These are phyloP conservation scores for Nitzschia palea DNA, from an alignment of 108 stramenopile genomes.

Conservation along the genomic window DNA sequence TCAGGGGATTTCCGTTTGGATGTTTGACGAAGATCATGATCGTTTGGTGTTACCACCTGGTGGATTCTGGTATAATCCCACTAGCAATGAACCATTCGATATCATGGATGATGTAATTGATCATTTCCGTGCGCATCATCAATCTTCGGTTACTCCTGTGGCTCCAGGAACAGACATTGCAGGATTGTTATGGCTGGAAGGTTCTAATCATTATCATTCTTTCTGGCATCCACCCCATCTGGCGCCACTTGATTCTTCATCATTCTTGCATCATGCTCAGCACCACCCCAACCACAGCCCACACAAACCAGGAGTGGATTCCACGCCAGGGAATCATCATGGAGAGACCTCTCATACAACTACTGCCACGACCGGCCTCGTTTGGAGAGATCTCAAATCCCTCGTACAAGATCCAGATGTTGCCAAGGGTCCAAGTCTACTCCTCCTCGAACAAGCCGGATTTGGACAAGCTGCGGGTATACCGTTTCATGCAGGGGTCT, in stretches of 20 bases:
- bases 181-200: conserved; percentile 38
- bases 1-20: conserved; percentile 18
- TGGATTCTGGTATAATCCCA: conserved; percentile 15
- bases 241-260: too few relatives aligned
- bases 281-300: too few relatives aligned
- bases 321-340: too few relatives aligned
- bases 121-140: conserved; percentile 11
- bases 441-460: conserved; percentile 19
- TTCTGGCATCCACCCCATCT: background rate
- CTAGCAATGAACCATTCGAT: conserved; percentile 1
- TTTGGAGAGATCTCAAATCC: conserved; percentile 32
- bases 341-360: too few relatives aligned
- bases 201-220: background rate
- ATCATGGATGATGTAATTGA: conserved; percentile 14
- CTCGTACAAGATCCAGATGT: conserved; percentile 19
- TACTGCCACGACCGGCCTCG: background rate
- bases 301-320: too few relatives aligned
- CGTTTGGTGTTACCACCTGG: conserved; percentile 1
- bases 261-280: too few relatives aligned
- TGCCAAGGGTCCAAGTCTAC: conserved; percentile 12
- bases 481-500: conserved; percentile 16
- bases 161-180: conserved; percentile 42
- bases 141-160: conserved; percentile 13
- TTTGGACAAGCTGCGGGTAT: conserved; percentile 23
- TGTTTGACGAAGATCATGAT: conserved; percentile 6